Evolutionary conservation across 306 rosid species (phyloP), one percentile per base, ranked within the genome.

Genomic region (Dryas drummondii): DNA sequence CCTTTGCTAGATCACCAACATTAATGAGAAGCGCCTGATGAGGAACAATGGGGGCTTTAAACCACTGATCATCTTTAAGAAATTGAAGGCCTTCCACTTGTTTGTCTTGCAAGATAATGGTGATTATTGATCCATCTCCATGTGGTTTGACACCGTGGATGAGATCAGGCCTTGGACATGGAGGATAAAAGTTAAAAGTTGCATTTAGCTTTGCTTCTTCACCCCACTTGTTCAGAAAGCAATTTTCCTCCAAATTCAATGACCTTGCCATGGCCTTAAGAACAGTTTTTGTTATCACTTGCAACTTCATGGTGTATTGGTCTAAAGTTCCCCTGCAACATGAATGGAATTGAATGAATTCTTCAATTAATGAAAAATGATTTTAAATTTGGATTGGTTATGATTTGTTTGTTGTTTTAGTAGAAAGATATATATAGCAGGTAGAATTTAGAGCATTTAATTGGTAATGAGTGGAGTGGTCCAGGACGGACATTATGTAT

Each of bases 241-340:
- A 15, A 64, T 7, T 10, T 7, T 91, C 93, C 58, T 84, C 90
- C 80, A 91, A 79, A 58, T 82, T 78, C 88, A 89, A 73, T 59
- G 96, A 87, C 78, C 78, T 89, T 12, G 97, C 91, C 87, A 89
- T 80, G 48, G 91, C 96, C 86, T 82, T 86, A 5, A 87, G 81
- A 57, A 88, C 66, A n/a, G 63, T 84, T 79, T 89, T 83, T 11
- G 14, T 67, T 66, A 87, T 19, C 41, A 50, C 41, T 71, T 7
- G 78, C 59, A 32, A 4, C 68, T 73, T 83, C 67, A 69, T 61
- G 0, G 90, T 68, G 70, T 87, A 87, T 62, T 89, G 86, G 16
- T 80, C n/a, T 63, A 85, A 11, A 32, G 64, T 70, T 44, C 62
- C 75, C 83, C 97, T 91, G 80, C 77, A 80, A 32, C 37, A 32